Conservation (phyloP, 1,284 basidiomycete genomes). For the Trichosporon faecale region DNA sequence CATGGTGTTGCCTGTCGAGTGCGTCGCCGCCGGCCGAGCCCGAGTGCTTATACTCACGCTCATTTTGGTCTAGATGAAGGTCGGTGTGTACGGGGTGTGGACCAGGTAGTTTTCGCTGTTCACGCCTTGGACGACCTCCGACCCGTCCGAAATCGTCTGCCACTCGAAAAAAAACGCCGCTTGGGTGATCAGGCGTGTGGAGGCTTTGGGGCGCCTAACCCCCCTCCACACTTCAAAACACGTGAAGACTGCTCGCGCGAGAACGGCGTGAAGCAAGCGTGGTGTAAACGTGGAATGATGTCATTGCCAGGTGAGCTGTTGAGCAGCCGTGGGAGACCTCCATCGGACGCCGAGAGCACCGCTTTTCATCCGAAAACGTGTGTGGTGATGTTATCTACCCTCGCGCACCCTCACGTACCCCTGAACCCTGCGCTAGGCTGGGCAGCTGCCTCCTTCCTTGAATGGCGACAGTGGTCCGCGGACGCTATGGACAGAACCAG, state of each 20-base stretch:
- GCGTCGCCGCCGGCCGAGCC: slow-evolving; percentile 8
- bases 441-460: background rate
- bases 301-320: background rate
- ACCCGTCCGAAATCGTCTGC: slow-evolving; percentile 11
- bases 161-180: slow-evolving; percentile 16
- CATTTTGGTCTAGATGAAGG: slow-evolving; percentile 10
- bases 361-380: background rate
- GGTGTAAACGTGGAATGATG: background rate
- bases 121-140: background rate
- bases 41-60: slow-evolving; percentile 18
- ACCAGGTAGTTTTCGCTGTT: background rate
- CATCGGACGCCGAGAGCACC: background rate
- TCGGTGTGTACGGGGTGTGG: background rate
- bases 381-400: background rate
- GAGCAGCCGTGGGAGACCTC: too few relatives aligned
- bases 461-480: background rate
- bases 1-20: background rate
- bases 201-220: background rate
- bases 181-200: background rate
- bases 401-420: too few relatives aligned
- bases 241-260: background rate
- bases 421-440: too few relatives aligned
- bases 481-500: background rate
- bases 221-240: background rate
- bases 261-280: background rate